Evolutionary conservation across 2,329 filamentous ascomycete genomes (phyloP), one percentile per base, ranked within the genome.

Genomic region (Beauveria medogensis): DNA sequence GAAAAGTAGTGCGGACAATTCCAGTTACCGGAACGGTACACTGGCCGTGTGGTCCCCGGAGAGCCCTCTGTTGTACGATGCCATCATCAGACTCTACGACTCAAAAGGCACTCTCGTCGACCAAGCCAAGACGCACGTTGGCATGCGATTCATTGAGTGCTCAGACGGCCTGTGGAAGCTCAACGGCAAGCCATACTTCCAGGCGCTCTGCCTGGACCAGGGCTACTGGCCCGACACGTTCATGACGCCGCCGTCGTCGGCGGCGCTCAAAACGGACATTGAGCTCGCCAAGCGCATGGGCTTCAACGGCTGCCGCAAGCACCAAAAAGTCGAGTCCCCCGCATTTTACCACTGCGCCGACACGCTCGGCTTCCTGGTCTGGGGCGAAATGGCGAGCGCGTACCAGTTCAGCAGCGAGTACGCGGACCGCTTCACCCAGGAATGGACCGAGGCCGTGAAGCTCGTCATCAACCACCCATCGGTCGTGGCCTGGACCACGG

Each of bases 401-500:
- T 89, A 37, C 34, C 34, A 14, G 34, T 37, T 14, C 5, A 37
- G 34, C 64, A 67, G 77, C 6, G 78, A 82, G 34, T 87, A 86
- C 64, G 76, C 82, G 8, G 77, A 81, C 26, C 76, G 85, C 1
- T 87, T 88, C 73, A 79, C 85, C 64, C 74, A 79, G 55, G 86
- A 89, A 67, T 89, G 86, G 86, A 75, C 76, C 2, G 85, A 85
- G 68, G 78, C 81, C 6, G 81, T 89, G 5, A 79, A 78, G 67
- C 73, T 86, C 22, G 86, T 87, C 66, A 82, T 88, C 63, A 89
- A 88, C 65, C 84, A 86, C 58, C 84, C 86, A 0, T 83, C 77
- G 8, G 74, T 89, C 26, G 77, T 89, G 6, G 82, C 82, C 0
- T 89, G 86, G 86, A 89, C 86, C 3, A 84, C 84, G 0, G 80